phyloP scores from a whole-genome alignment of 495 filamentous ascomycete genomes.

The Tuber magnatum region DNA sequence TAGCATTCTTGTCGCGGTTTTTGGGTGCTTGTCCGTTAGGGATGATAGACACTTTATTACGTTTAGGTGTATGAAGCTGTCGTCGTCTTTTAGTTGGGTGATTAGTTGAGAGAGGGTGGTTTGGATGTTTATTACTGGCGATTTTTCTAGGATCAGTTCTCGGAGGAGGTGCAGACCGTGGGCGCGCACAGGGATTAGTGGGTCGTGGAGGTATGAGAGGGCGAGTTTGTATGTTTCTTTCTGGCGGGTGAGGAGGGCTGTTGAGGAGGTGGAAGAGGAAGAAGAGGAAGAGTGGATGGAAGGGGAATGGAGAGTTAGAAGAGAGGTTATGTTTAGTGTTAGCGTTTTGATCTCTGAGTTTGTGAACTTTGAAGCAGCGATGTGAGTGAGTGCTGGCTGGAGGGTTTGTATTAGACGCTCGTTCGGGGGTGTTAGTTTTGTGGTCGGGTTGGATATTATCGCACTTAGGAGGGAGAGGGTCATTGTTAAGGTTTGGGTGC shows the following conservation, averaged over 20 bases:
- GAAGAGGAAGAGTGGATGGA: not conserved
- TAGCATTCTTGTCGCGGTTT: conserved; percentile 57
- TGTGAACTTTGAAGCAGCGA: conserved; percentile 17
- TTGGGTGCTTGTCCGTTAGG: conserved; percentile 59
- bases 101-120: conserved; percentile 60
- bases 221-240: conserved; percentile 59
- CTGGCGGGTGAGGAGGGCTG: conserved; percentile 22
- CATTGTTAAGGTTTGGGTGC: conserved; percentile 31
- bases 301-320: conserved; percentile 31
- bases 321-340: conserved; percentile 29
- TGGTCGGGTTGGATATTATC: conserved; percentile 32
- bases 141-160: conserved; percentile 52
- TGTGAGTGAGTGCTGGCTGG: conserved; percentile 26
- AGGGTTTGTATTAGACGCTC: conserved; percentile 33
- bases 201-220: conserved; percentile 65
- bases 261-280: not conserved
- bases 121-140: conserved; percentile 66
- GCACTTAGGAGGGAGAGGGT: conserved; percentile 34
- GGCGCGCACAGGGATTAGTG: conserved; percentile 66
- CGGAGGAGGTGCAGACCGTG: conserved; percentile 69
- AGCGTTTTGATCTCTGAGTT: conserved; percentile 22
- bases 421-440: conserved; percentile 33
- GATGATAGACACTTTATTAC: conserved; percentile 61
- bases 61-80: conserved; percentile 69
- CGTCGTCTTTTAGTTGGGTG: conserved; percentile 59